These are phyloP conservation scores for Boletus pseudo-olivaceus DNA, from an alignment of 768 basidiomycete genomes.

Conservation along the genomic window DNA sequence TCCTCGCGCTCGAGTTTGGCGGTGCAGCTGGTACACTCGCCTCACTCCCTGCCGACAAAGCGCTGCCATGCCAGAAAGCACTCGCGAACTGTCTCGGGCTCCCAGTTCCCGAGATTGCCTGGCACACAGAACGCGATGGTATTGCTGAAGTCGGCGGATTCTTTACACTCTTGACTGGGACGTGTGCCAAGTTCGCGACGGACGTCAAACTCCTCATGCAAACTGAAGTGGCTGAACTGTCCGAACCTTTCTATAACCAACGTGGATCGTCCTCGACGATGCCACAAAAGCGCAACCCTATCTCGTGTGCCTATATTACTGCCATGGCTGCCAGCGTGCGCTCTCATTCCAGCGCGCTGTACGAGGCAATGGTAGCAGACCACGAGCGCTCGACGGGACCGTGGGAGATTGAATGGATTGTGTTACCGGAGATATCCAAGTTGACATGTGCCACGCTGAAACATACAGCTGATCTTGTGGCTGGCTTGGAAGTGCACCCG, in stretches of 20 bases:
- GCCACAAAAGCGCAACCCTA: conserved; percentile 51
- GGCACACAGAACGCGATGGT: conserved; percentile 43
- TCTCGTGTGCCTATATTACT: conserved; percentile 43
- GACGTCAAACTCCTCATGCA: conserved; percentile 48
- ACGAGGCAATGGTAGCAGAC: conserved; percentile 47
- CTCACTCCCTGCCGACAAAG: conserved; percentile 38
- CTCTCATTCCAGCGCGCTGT: conserved; percentile 37
- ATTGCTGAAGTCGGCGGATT: conserved; percentile 42
- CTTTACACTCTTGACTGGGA: conserved; percentile 42
- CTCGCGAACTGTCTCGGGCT: conserved; percentile 21
- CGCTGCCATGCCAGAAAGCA: conserved; percentile 23
- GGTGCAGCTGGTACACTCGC: conserved; percentile 47
- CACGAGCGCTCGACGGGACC: conserved; percentile 47
- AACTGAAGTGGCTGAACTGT: conserved; percentile 44
- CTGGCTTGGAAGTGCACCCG: conserved; percentile 42
- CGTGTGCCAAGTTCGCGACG: conserved; percentile 44
- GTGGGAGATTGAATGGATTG: conserved; percentile 50
- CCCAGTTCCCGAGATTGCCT: conserved; percentile 26
- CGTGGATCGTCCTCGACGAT: conserved; percentile 48
- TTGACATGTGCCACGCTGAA: conserved; percentile 38
- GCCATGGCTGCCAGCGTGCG: conserved; percentile 41
- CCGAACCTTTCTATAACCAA: conserved; percentile 42
- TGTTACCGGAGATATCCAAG: conserved; percentile 42
- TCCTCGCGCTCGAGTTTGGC: conserved; percentile 42
- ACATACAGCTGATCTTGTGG: conserved; percentile 35